Conservation (phyloP, 768 basidiomycete species). For the Hypholoma fasciculare region DNA sequence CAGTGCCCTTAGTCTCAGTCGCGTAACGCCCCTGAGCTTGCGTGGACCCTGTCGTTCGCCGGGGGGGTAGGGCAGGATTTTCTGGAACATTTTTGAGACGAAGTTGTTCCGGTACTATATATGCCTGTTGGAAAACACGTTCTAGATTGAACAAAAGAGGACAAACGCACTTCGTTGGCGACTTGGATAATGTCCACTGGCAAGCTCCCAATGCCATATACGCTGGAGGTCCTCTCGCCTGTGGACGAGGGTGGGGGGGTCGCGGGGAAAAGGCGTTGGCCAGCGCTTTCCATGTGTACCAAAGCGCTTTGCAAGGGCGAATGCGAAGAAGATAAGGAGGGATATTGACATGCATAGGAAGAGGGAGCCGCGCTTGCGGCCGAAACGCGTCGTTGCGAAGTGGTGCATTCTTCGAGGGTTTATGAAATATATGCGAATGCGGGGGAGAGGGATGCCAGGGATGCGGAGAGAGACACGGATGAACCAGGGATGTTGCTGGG, state of each 20-base stretch:
- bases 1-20: conserved; percentile 67
- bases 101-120: conserved; percentile 69
- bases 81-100: conserved; percentile 52
- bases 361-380: conserved; percentile 55
- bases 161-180: conserved; percentile 62
- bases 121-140: background rate
- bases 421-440: conserved; percentile 56
- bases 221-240: conserved; percentile 77
- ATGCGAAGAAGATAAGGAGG: conserved; percentile 50
- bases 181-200: conserved; percentile 93
- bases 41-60: conserved; percentile 26
- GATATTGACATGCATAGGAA: conserved; percentile 50
- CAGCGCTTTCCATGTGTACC: conserved; percentile 62
- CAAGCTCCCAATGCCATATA: conserved; percentile 96
- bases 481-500: conserved; percentile 54
- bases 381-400: conserved; percentile 54
- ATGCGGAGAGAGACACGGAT: conserved; percentile 59
- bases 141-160: background rate
- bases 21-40: conserved; percentile 46
- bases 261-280: conserved; percentile 55
- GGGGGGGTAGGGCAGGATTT: conserved; percentile 77
- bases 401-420: conserved; percentile 64
- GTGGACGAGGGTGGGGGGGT: conserved; percentile 74
- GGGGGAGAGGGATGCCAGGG: conserved; percentile 56
- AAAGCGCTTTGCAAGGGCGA: conserved; percentile 63